These are phyloP conservation scores for Paulinella micropora DNA, from an alignment of 78 protist species.

Conservation along the genomic window DNA sequence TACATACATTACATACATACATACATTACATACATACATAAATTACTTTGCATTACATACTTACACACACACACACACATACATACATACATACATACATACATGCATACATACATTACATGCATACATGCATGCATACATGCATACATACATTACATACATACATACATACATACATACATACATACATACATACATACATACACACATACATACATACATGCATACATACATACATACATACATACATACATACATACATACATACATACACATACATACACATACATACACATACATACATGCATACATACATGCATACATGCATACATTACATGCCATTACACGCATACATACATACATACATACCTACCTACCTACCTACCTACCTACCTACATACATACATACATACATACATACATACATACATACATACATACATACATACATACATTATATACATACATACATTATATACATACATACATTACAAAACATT, in stretches of 20 bases:
- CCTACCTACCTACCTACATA: background rate
- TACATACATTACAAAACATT: too few species aligned
- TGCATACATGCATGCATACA: background rate
- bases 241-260: background rate
- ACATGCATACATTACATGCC: background rate
- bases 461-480: background rate
- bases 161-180: background rate
- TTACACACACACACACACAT: background rate
- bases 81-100: background rate
- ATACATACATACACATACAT: background rate
- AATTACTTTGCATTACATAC: too few species aligned
- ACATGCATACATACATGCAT: background rate
- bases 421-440: background rate
- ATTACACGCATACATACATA: background rate
- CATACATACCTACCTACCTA: background rate
- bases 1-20: background rate
- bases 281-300: background rate
- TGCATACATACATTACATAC: background rate
- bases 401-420: background rate
- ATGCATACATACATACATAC: background rate
- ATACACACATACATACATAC: background rate
- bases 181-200: background rate
- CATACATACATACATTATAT: background rate
- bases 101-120: background rate
- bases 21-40: background rate